Evolutionary conservation across 2,329 filamentous ascomycete species (phyloP).

Genomic region (Monilinia polystroma): DNA sequence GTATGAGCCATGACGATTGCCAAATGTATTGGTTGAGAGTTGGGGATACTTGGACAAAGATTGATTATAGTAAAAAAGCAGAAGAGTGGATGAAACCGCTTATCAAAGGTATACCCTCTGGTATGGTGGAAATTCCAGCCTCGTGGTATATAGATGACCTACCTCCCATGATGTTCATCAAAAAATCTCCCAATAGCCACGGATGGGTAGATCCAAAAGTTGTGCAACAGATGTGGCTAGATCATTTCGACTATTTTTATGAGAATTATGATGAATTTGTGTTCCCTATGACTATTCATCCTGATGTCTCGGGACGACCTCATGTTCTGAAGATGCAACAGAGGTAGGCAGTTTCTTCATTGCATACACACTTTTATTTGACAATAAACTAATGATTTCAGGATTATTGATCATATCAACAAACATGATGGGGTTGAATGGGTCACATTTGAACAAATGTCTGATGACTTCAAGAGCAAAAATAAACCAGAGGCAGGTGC

Average conservation of each 20-base stretch:
- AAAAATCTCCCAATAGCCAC: slow-evolving; percentile 62
- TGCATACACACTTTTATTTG: no score
- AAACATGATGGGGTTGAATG: slow-evolving; percentile 60
- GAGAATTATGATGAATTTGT: slow-evolving; percentile 74
- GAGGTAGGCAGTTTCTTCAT: slow-evolving; percentile 45
- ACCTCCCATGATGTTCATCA: slow-evolving; percentile 72
- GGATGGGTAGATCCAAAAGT: slow-evolving; percentile 55
- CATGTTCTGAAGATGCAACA: slow-evolving; percentile 75
- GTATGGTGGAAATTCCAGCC: slow-evolving; percentile 65
- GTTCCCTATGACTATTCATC: slow-evolving; percentile 76
- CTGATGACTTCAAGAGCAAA: slow-evolving; percentile 69
- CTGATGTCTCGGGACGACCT: slow-evolving; percentile 68
- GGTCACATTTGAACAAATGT: slow-evolving; percentile 70
- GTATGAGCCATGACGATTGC: slow-evolving; percentile 64
- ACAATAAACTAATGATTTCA: slow-evolving; percentile 39
- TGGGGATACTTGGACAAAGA: slow-evolving; percentile 66
- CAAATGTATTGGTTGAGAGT: slow-evolving; percentile 63
- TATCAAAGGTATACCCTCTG: slow-evolving; percentile 57
- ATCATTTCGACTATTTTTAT: slow-evolving; percentile 73
- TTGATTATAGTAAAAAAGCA: slow-evolving; percentile 62
- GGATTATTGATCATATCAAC: slow-evolving; percentile 68
- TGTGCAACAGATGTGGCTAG: slow-evolving; percentile 43
- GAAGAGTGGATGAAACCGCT: slow-evolving; percentile 67
- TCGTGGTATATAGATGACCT: slow-evolving; percentile 62
- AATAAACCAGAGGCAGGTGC: slow-evolving; percentile 58